Evolutionary conservation across 2,329 filamentous ascomycete genomes (phyloP), one percentile per base, ranked within the genome.

Genomic region (Elsinoe fawcettii): DNA sequence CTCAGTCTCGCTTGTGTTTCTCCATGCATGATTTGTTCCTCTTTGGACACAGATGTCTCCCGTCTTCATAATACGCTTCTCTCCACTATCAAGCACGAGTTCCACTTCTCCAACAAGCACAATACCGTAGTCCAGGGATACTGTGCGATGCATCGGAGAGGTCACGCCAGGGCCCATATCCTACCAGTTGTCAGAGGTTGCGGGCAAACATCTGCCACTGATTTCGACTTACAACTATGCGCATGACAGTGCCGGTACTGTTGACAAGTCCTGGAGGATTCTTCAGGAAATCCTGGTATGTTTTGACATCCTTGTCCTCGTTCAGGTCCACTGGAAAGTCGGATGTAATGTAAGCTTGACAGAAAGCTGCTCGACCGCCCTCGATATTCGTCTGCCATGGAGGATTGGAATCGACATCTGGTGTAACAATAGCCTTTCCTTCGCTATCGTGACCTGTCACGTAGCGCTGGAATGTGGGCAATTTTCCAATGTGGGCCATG

Each of bases 271-370:
- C 78, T 0, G 78, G 79, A 0, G 74, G 68, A 41, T 70, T 64
- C 11, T 69, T 62, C 7, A 78, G 69, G 61, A 73, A 75, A 34
- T 65, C 62, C 32, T 70, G 63, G 65, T 81, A 81, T 7, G 70
- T 68, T 5, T 66, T 60, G 14, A 81, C 66, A 63, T 82, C 79
- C 55, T 70, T 64, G 58, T 77, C 71, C 20, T 68, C 61, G 61
- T 71, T 69, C 60, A 82, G 66, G 51, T 75, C 63, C 18, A 75
- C 74, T 0, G 78, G 77, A 41, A 73, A 75, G 47, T 70, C 66
- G 47, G 74, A 71, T 3, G 79, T 76, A 6, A 75, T 74, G 66
- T 80, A 81, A 58, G 70, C 71, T 30, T 80, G 73, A 27, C 70
- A 72, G 62, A 80, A 80, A 2, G 67, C 67, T 14, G 74, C 74